These are phyloP conservation scores for Musa acuminata DNA, from an alignment of 176 grass and related monocot genomes.

Conservation along the genomic window DNA sequence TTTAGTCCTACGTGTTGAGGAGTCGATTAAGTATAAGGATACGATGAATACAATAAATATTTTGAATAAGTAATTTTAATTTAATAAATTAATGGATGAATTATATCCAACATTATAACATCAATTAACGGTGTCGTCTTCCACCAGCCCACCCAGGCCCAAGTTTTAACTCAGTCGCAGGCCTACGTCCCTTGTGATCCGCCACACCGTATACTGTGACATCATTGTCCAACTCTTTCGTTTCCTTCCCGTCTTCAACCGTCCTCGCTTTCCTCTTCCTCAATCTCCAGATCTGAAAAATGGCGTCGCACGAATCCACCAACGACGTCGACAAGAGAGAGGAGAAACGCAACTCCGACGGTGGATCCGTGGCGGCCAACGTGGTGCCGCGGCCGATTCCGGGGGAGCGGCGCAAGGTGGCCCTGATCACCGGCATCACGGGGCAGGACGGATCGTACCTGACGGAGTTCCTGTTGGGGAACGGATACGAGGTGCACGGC, in stretches of 20 bases:
- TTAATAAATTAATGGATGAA: too few relatives aligned
- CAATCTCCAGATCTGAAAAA: neutral
- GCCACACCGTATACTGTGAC: too few relatives aligned
- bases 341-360: neutral
- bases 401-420: slow-evolving; percentile 55
- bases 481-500: slow-evolving; percentile 92
- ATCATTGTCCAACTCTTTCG: neutral
- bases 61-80: too few relatives aligned
- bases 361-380: neutral
- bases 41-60: too few relatives aligned
- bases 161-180: too few relatives aligned
- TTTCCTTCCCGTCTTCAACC: neutral
- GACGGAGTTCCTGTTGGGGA: slow-evolving; percentile 70
- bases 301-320: neutral
- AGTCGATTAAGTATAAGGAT: too few relatives aligned
- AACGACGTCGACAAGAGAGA: neutral
- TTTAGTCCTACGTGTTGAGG: too few relatives aligned
- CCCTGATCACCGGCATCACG: slow-evolving; percentile 82
- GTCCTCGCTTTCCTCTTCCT: neutral
- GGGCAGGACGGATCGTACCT: slow-evolving; percentile 95
- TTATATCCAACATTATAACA: too few relatives aligned
- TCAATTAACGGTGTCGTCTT: too few relatives aligned
- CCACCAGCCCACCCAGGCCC: too few relatives aligned
- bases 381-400: slow-evolving; percentile 21
- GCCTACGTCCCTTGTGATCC: too few relatives aligned